Evolutionary conservation across 257 asterid species (phyloP), one percentile per base, ranked within the genome.

Genomic region (Solanum pennellii): DNA sequence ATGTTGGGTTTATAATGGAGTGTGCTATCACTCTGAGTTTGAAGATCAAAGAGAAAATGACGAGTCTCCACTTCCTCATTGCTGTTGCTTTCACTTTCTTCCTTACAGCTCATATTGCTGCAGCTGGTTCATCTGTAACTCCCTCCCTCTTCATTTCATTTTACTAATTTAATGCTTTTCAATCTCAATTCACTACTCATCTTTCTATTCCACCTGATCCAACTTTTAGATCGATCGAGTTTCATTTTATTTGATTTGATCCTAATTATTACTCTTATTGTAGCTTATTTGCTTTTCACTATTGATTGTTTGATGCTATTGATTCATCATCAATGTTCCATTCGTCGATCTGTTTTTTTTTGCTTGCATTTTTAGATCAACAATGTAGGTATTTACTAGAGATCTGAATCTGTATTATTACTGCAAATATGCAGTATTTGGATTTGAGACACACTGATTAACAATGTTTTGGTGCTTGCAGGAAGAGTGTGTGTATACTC

Each of bases 401-500:
- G 83, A 76, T 76, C 83, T 76, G 23, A 76, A 76, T 76, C 35
- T 75, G 83, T 75, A 1, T 23, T 23, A 11, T 16, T 1, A 5
- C 5, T 35, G 7, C 6, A 35, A 35, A 5, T 35, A 35, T 35
- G 7, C 39, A 35, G 52, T 12, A 47, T 47, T 47, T 13, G 56
- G 20, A 47, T 44, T 44, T 44, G 49, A 44, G 15, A 44, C 12
- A 44, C 52, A 45, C 5, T 45, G 56, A 45, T 45, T 45, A 45
- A 45, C 52, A 45, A 45, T 45, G 52, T 2, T 49, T 49, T 16
- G 41, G n/a, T 10, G 62, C 27, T 52, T 75, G 88, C 88, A 94
- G 97, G 77, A 89, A 14, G 89, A 92, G 4, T 93, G 98, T 31
- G 94, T 93, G 4, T 92, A 91, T 89, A 92, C 92, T 0, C 85